Evolutionary conservation across 805 yeast genomes (phyloP).

Genomic region (Blastobotrys mokoenaii): DNA sequence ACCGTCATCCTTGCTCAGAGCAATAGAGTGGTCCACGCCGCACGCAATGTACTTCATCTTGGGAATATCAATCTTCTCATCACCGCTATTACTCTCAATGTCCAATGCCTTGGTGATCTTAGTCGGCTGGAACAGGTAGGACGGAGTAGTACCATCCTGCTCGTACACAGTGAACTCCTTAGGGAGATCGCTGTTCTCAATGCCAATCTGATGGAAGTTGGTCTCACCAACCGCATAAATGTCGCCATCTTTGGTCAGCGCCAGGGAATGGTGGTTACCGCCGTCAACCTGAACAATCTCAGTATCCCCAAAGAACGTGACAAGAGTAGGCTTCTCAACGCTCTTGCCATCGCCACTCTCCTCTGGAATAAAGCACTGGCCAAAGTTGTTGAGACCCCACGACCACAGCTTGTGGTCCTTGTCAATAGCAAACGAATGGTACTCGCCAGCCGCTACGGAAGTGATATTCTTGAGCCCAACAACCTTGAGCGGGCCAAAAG

Average conservation of each 20-base stretch:
- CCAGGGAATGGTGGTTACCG: slow-evolving; percentile 91
- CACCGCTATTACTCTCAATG: slow-evolving; percentile 18
- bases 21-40: slow-evolving; percentile 91
- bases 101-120: slow-evolving; percentile 37
- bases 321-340: slow-evolving; percentile 66
- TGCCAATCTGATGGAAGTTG: slow-evolving; percentile 91
- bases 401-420: slow-evolving; percentile 60
- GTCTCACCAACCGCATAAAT: slow-evolving; percentile 82
- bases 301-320: slow-evolving; percentile 53
- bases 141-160: slow-evolving; percentile 66
- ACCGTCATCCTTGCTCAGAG: slow-evolving; percentile 69
- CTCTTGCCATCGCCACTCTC: slow-evolving; percentile 62
- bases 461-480: slow-evolving; percentile 75
- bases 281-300: slow-evolving; percentile 61
- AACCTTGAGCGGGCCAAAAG: slow-evolving; percentile 63
- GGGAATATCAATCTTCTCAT: slow-evolving; percentile 26
- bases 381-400: slow-evolving; percentile 97
- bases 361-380: slow-evolving; percentile 84
- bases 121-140: slow-evolving; percentile 78
- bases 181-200: slow-evolving; percentile 58
- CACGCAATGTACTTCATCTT: slow-evolving; percentile 53
- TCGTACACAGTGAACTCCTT: slow-evolving; percentile 62
- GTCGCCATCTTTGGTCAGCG: slow-evolving; percentile 63
- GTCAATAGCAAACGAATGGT: slow-evolving; percentile 89
- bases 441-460: slow-evolving; percentile 86